phyloP scores from a whole-genome alignment of 306 rosid genomes.

The Erythrophleum fordii region DNA sequence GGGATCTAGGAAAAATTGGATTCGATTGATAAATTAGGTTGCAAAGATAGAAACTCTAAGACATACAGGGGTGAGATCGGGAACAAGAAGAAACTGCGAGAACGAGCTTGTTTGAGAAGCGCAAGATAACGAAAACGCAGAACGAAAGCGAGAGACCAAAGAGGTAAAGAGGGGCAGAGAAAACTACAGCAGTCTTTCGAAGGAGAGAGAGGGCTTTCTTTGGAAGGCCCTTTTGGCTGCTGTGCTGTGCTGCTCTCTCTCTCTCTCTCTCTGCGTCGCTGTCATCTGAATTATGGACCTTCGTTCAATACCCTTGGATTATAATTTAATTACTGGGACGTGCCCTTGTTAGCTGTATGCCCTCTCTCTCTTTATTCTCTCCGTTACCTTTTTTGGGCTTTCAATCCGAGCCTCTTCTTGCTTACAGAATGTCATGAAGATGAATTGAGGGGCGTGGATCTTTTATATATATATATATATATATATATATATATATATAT shows the following conservation, averaged over 20 bases:
- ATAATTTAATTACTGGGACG: constrained; percentile 34
- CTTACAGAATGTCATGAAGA: too few relatives aligned
- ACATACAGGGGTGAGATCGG: constrained; percentile 85
- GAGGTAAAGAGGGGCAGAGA: constrained; percentile 44
- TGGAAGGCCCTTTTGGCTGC: constrained; percentile 65
- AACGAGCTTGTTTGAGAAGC: constrained; percentile 74
- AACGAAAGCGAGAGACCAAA: constrained; percentile 25
- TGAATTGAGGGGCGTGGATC: too few relatives aligned
- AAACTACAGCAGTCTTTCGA: constrained; percentile 55
- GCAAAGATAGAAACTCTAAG: constrained; percentile 41
- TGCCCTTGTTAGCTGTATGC: not conserved
- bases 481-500: too few relatives aligned
- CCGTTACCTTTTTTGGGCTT: too few relatives aligned
- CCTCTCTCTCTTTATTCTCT: too few relatives aligned
- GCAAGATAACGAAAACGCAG: constrained; percentile 55
- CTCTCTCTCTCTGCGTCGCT: constrained; percentile 61
- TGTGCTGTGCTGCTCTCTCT: constrained; percentile 30
- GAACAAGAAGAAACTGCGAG: constrained; percentile 60
- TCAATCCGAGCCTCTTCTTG: too few relatives aligned
- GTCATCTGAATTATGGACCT: constrained; percentile 44
- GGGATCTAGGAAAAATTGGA: constrained; percentile 61
- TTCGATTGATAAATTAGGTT: constrained; percentile 37
- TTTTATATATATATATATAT: too few relatives aligned
- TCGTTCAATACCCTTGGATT: constrained; percentile 43
- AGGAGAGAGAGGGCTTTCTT: constrained; percentile 53